Evolutionary conservation across 805 yeast species (phyloP).

Genomic region (Brettanomyces sp.): DNA sequence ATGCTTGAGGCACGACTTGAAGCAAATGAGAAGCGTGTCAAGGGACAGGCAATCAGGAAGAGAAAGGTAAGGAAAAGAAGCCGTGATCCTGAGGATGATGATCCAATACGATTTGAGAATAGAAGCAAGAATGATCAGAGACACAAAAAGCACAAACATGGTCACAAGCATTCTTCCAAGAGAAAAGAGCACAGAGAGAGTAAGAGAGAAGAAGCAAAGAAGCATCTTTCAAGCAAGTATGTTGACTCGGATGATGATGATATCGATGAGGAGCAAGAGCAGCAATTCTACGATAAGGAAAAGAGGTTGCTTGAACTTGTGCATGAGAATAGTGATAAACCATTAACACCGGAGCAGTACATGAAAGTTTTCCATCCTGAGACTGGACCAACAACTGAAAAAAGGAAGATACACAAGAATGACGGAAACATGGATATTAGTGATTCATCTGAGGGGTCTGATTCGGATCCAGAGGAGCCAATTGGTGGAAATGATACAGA

Average conservation of each 20-base stretch:
- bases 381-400: constrained; percentile 2
- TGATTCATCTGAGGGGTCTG: background rate
- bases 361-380: constrained; percentile 5
- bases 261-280: constrained; percentile 46
- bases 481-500: too few species aligned
- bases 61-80: constrained; percentile 7
- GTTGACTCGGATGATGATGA: constrained; percentile 58
- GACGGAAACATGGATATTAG: background rate
- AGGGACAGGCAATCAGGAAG: constrained; percentile 19
- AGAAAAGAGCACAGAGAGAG: constrained; percentile 1
- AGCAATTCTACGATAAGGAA: constrained; percentile 48
- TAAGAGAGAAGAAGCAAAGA: constrained; percentile 5
- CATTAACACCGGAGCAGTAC: constrained; percentile 21
- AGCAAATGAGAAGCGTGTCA: constrained; percentile 7
- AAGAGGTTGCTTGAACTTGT: constrained; percentile 32
- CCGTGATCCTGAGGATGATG: constrained; percentile 11
- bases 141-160: constrained; percentile 6
- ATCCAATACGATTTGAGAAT: constrained; percentile 1
- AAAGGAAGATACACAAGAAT: background rate
- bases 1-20: constrained; percentile 26
- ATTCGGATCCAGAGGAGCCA: background rate
- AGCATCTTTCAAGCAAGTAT: constrained; percentile 40
- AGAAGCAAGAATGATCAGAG: constrained; percentile 4
- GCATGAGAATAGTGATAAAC: constrained; percentile 15
- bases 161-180: constrained; percentile 6